Conservation (phyloP, 768 basidiomycete genomes). For the Asterophora lycoperdoides region DNA sequence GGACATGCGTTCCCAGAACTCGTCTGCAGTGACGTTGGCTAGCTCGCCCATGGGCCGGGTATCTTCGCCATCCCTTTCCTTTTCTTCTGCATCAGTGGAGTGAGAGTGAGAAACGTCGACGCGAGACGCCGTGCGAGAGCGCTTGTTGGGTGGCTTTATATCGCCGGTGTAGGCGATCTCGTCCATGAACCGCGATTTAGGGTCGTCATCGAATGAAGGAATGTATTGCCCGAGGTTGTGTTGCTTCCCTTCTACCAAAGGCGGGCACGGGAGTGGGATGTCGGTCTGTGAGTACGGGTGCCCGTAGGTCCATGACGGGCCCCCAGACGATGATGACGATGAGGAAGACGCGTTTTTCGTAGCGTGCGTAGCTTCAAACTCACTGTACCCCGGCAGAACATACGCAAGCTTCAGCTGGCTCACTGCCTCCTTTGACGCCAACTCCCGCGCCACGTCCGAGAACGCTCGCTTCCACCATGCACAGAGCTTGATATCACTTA, state of each 20-base stretch:
- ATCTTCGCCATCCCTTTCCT: constrained; percentile 22
- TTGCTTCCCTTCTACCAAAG: constrained; percentile 22
- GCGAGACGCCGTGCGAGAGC: constrained; percentile 35
- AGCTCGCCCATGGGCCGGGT: constrained; percentile 51
- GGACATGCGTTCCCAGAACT: constrained; percentile 98
- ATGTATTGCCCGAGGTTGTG: constrained; percentile 66
- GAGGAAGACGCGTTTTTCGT: constrained; percentile 36
- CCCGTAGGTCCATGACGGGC: constrained; percentile 61
- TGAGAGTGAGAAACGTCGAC: constrained; percentile 20
- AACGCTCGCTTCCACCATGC: constrained; percentile 90
- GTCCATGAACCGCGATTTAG: constrained; percentile 90
- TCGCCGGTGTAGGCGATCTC: constrained; percentile 76
- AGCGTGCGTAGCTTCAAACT: constrained; percentile 61
- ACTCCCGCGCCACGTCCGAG: constrained; percentile 45
- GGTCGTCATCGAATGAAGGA: constrained; percentile 95
- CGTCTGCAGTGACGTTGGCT: constrained; percentile 56
- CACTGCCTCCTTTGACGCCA: constrained; percentile 26
- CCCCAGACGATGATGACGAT: constrained; percentile 4
- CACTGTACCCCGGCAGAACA: constrained; percentile 64
- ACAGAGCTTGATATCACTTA: constrained; percentile 77
- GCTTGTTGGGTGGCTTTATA: constrained; percentile 61
- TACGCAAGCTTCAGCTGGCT: constrained; percentile 46
- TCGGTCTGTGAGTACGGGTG: constrained; percentile 68
- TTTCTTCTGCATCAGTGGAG: constrained; percentile 19
- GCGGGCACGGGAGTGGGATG: constrained; percentile 44